These are phyloP conservation scores for Cordia subcordata DNA, from an alignment of 257 asterid genomes.

Conservation along the genomic window DNA sequence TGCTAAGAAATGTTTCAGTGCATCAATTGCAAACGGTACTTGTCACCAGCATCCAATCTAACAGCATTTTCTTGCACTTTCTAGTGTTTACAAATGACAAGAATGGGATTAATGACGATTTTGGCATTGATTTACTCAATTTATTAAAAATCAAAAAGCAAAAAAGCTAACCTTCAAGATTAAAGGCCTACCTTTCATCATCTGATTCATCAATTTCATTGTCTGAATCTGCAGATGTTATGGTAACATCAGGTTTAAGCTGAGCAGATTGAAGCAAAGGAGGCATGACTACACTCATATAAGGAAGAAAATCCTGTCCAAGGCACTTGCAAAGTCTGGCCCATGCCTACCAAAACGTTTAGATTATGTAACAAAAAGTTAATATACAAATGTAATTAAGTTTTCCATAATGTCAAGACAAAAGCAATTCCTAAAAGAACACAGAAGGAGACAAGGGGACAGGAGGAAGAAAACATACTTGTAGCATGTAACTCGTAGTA, in stretches of 20 bases:
- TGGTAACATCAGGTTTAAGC: conserved; percentile 84
- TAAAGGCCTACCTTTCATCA: conserved; percentile 60
- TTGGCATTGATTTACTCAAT: too few species aligned
- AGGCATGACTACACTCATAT: conserved; percentile 93
- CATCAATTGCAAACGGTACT: too few species aligned
- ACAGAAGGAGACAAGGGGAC: neutral
- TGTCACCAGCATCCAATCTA: too few species aligned
- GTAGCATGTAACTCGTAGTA: conserved; percentile 92
- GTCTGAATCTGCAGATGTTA: conserved; percentile 84
- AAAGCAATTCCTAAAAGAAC: neutral
- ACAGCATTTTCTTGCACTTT: too few species aligned
- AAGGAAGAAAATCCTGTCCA: conserved; percentile 96
- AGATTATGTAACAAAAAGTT: neutral
- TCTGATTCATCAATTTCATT: conserved; percentile 77
- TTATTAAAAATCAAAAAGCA: too few species aligned
- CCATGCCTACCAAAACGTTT: conserved; percentile 65
- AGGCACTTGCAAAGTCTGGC: conserved; percentile 95
- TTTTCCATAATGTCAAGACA: neutral
- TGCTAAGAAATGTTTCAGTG: too few species aligned
- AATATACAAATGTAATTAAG: neutral
- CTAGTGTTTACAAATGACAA: too few species aligned
- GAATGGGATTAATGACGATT: too few species aligned
- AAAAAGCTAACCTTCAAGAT: neutral
- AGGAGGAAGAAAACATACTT: conserved; percentile 33
- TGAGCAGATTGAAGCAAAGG: conserved; percentile 92